These are phyloP conservation scores for Chlorella ohadii DNA, from an alignment of 139 green algal genomes.

Conservation along the genomic window DNA sequence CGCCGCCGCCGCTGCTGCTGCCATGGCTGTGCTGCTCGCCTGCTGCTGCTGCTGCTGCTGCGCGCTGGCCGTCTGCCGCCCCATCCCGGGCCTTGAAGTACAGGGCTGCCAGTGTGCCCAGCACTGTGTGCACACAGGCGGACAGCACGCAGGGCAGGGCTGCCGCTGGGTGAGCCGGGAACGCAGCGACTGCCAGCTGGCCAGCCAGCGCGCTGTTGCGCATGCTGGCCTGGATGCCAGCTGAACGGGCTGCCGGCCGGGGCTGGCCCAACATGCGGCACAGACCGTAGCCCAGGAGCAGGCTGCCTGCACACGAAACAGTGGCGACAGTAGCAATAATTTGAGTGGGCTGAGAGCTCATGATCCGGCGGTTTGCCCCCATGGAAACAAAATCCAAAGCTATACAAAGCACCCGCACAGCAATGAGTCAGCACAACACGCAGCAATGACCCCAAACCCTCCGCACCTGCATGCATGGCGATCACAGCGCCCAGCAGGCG, in stretches of 20 bases:
- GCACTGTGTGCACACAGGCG: slow-evolving; percentile 76
- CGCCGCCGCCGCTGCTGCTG: neutral
- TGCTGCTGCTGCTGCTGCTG: neutral
- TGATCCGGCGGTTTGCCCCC: too few relatives aligned
- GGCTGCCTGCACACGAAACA: slow-evolving; percentile 71
- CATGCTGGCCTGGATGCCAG: slow-evolving; percentile 76
- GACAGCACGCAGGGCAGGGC: slow-evolving; percentile 81
- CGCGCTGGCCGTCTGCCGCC: neutral
- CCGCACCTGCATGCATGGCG: slow-evolving; percentile 61
- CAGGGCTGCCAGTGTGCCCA: slow-evolving; percentile 72
- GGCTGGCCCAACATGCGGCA: slow-evolving; percentile 51
- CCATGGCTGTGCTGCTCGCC: neutral
- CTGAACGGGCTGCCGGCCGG: slow-evolving; percentile 63
- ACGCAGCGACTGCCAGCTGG: slow-evolving; percentile 80
- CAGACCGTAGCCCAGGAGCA: slow-evolving; percentile 65
- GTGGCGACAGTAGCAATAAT: too few relatives aligned
- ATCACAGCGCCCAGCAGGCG: slow-evolving; percentile 62
- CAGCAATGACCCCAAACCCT: too few relatives aligned
- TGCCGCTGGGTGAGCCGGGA: slow-evolving; percentile 69
- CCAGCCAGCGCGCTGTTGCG: slow-evolving; percentile 79
- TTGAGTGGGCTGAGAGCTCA: neutral
- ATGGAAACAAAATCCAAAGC: too few relatives aligned
- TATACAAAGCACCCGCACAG: too few relatives aligned
- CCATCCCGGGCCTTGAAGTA: slow-evolving; percentile 29
- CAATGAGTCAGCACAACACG: too few relatives aligned